Evolutionary conservation across 2,329 filamentous ascomycete genomes (phyloP).

Genomic region (Verticillium nonalfalfae): DNA sequence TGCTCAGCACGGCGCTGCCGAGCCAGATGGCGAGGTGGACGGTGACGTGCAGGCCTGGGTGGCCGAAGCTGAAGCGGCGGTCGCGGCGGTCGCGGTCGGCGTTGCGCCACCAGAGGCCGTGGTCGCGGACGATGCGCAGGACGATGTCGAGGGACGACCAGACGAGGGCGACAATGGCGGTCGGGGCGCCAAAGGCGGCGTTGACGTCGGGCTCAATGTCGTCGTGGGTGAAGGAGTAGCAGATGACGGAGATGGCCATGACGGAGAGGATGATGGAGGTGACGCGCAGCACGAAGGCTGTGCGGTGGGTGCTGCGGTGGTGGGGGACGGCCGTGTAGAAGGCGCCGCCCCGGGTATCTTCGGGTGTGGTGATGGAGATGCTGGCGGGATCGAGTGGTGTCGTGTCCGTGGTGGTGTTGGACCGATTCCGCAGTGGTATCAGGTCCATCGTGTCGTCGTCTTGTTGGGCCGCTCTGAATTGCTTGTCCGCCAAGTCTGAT

Average conservation of each 20-base stretch:
- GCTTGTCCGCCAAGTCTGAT: background rate
- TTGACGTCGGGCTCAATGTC: background rate
- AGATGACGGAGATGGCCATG: slow-evolving; percentile 4
- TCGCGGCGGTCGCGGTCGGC: background rate
- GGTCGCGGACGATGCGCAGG: slow-evolving; percentile 4
- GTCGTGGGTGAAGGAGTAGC: background rate
- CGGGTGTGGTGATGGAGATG: slow-evolving; percentile 1
- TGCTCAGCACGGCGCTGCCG: background rate
- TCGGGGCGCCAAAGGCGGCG: slow-evolving; percentile 5
- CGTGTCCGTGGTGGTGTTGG: slow-evolving; percentile 8
- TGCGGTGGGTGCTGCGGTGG: slow-evolving; percentile 9
- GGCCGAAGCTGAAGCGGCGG: slow-evolving; percentile 6
- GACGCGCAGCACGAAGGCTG: slow-evolving; percentile 4
- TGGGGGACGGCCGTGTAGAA: slow-evolving; percentile 10
- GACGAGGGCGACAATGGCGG: background rate
- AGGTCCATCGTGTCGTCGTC: too few relatives aligned
- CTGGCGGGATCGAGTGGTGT: slow-evolving; percentile 8
- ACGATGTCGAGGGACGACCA: slow-evolving; percentile 6
- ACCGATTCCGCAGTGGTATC: background rate
- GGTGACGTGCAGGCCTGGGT: slow-evolving; percentile 1
- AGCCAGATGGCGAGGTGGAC: slow-evolving; percentile 8
- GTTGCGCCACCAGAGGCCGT: slow-evolving; percentile 4
- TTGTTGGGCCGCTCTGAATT: too few relatives aligned
- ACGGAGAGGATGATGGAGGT: slow-evolving; percentile 5
- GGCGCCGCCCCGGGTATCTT: slow-evolving; percentile 7